A percentile compares a stretch with the other conserved stretches of the same genome.
Conservation (phyloP, 176 grass and related monocot species). For the Oryza rufipogon region DNA sequence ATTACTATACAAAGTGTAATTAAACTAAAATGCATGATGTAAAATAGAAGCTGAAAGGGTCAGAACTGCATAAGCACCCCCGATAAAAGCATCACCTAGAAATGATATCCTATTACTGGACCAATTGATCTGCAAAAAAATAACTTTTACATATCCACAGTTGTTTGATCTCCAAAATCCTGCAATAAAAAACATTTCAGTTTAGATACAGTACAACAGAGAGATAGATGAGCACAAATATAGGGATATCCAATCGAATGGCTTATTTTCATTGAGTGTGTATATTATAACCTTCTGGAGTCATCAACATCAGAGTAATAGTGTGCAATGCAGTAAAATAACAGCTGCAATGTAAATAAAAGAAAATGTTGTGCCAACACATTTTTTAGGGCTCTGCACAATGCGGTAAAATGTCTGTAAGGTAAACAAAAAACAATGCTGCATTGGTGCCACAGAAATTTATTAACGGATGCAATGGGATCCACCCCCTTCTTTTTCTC, state of each 20-base stretch:
- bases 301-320: neutral
- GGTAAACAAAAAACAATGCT: neutral
- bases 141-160: neutral
- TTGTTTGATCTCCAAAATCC: neutral
- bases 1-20: neutral
- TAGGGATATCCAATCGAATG: neutral
- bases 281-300: too few relatives aligned
- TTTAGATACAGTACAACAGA: neutral
- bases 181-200: neutral
- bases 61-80: neutral
- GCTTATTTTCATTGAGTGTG: neutral
- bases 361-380: neutral
- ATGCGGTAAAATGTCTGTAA: neutral
- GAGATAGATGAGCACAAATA: neutral
- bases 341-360: neutral
- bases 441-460: neutral
- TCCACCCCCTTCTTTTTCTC: neutral
- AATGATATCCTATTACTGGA: neutral
- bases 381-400: neutral
- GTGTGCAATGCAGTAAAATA: neutral
- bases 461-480: neutral
- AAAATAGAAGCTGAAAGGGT: neutral
- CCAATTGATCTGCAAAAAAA: neutral
- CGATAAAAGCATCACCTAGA: neutral
- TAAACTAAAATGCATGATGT: neutral